Percentiles rank a stretch among this genome's conserved stretches.
These are phyloP conservation scores for Ganoderma sinense DNA, from an alignment of 1,284 basidiomycete genomes.

Conservation along the genomic window DNA sequence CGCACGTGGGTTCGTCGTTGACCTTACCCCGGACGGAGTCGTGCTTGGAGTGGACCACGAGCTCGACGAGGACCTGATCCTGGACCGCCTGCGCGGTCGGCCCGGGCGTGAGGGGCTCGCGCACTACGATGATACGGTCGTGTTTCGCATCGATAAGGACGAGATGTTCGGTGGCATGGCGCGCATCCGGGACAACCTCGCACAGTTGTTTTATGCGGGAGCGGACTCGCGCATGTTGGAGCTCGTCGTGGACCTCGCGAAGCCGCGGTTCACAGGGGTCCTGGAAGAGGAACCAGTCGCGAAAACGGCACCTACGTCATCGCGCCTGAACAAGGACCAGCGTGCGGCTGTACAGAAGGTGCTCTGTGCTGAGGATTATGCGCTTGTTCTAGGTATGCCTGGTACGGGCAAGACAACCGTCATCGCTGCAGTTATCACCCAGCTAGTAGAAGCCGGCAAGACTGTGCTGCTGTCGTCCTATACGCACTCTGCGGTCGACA, in stretches of 20 bases:
- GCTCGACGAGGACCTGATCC: conserved; percentile 64
- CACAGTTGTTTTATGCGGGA: conserved; percentile 86
- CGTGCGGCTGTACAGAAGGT: conserved; percentile 76
- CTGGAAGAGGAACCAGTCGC: background rate
- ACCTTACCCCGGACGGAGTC: conserved; percentile 71
- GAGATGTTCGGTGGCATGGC: conserved; percentile 90
- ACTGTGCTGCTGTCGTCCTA: conserved; percentile 91
- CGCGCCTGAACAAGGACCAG: conserved; percentile 80
- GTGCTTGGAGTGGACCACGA: conserved; percentile 85
- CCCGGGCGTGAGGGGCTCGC: conserved; percentile 9
- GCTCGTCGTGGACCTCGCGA: conserved; percentile 83
- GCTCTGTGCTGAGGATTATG: conserved; percentile 87
- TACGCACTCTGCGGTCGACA: conserved; percentile 98
- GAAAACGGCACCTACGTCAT: conserved; percentile 5
- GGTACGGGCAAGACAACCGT: conserved; percentile 99
- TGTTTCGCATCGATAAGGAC: conserved; percentile 94
- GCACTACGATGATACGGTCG: conserved; percentile 38
- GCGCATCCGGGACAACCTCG: conserved; percentile 89
- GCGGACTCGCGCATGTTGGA: conserved; percentile 69
- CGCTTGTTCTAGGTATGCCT: conserved; percentile 95
- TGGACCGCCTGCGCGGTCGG: conserved; percentile 46
- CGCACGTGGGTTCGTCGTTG: conserved; percentile 84
- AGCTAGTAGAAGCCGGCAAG: conserved; percentile 83
- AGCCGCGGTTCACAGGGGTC: conserved; percentile 67
- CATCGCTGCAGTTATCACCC: conserved; percentile 87